Evolutionary conservation across 257 asterid genomes (phyloP).

Genomic region (Solanum okadae): DNA sequence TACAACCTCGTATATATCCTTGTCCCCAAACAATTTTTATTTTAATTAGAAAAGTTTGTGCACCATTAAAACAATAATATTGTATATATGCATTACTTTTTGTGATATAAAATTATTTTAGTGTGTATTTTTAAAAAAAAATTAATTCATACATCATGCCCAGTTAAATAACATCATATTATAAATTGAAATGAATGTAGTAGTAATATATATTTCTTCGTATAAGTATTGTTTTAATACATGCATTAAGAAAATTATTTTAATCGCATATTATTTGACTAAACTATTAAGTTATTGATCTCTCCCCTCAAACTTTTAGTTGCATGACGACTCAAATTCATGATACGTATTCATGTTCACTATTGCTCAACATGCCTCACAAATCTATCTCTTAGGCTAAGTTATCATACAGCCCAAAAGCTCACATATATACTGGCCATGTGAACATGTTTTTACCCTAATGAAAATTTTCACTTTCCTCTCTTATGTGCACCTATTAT

Average conservation of each 20-base stretch:
- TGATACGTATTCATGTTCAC: background rate
- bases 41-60: background rate
- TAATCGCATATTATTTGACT: background rate
- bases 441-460: background rate
- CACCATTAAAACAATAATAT: too few relatives aligned
- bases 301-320: background rate
- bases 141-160: background rate
- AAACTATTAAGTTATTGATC: background rate
- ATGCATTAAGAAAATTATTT: background rate
- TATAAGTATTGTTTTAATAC: background rate
- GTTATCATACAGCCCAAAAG: background rate
- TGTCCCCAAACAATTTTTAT: too few relatives aligned
- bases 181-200: background rate
- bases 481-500: background rate
- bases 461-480: background rate
- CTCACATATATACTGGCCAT: background rate
- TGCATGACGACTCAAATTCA: background rate
- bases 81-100: background rate
- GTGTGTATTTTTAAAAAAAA: background rate
- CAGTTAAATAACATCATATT: background rate
- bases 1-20: background rate
- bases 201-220: too few relatives aligned
- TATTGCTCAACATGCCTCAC: background rate
- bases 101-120: background rate
- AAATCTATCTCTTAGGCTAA: background rate